Evolutionary conservation across 176 grass and related monocot species (phyloP), one percentile per base, ranked within the genome.

Genomic region (Pontederia crassipes): DNA sequence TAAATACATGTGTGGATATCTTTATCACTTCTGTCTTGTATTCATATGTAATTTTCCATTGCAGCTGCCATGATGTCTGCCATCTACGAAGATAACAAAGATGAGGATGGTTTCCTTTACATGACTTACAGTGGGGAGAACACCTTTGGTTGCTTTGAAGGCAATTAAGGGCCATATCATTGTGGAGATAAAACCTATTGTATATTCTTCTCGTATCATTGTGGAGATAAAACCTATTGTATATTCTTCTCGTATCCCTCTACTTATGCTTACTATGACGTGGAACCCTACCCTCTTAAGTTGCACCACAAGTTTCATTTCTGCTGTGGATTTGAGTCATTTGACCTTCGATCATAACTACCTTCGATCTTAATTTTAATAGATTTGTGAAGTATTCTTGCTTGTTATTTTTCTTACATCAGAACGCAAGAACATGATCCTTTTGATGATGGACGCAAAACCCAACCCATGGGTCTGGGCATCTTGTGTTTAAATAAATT

Each of bases 41-140:
- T 16, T 8, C 17, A 52, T 59, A 6, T 35, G 13, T 29, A 20
- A 53, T 28, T 66, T 11, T 40, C 4, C 29, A 54, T 49, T 60
- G 11, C 73, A 97, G 92, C 81, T 79, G 83, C 92, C 24, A 68
- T 85, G 70, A 91, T 97, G 92, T 91, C 87, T 57, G 71, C 78
- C 0, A 97, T 97, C 67, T 97, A 97, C 0, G 92, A 97, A 45
- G 87, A 87, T 40, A 84, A 88, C 81, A 97, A 85, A 58, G 92
- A 97, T 4, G 87, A 88, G 73, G 92, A 97, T 1, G 92, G 92
- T 56, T 90, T 90, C 67, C 83, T 96, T 17, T 96, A 96, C 83
- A 85, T 90, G 92, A 88, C 81, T 14, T 90, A 96, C 87, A 90
- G 83, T 82, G 87, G 87, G 14, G 92, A 96, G 75, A 90, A 76